Conservation (phyloP, 495 filamentous ascomycete genomes). For the Annulohypoxylon stygium region DNA sequence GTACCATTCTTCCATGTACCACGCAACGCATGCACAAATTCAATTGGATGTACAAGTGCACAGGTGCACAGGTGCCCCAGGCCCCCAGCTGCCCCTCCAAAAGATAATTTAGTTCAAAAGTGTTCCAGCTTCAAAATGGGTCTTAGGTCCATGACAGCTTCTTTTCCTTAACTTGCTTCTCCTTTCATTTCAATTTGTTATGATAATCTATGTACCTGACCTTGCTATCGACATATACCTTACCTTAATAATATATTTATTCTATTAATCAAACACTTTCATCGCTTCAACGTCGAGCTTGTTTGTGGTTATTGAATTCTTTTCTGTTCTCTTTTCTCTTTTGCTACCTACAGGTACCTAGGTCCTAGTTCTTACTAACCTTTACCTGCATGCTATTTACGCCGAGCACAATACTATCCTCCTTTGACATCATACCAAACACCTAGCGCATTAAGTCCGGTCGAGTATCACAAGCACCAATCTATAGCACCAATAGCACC, state of each 20-base stretch:
- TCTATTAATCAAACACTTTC: slow-evolving; percentile 19
- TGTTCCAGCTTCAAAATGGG: slow-evolving; percentile 38
- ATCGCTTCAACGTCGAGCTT: neutral
- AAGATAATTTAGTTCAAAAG: slow-evolving; percentile 36
- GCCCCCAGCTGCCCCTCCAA: slow-evolving; percentile 36
- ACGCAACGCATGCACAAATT: slow-evolving; percentile 20
- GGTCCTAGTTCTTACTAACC: neutral
- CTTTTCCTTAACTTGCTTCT: slow-evolving; percentile 11
- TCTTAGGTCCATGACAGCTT: slow-evolving; percentile 30
- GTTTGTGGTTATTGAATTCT: slow-evolving; percentile 9
- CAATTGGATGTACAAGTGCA: slow-evolving; percentile 30
- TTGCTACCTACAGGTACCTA: neutral
- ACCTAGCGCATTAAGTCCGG: slow-evolving; percentile 38
- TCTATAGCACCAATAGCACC: neutral
- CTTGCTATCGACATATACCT: slow-evolving; percentile 5
- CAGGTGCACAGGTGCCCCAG: too few relatives aligned
- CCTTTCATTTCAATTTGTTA: slow-evolving; percentile 18
- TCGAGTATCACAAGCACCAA: slow-evolving; percentile 23
- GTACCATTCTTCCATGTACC: neutral
- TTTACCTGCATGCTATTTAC: neutral
- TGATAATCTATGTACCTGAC: slow-evolving; percentile 11
- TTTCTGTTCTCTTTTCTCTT: neutral
- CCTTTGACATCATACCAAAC: slow-evolving; percentile 44
- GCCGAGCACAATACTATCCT: neutral
- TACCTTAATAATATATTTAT: slow-evolving; percentile 1